Conservation (phyloP, 2,329 filamentous ascomycete species). For the Nemania sp. region DNA sequence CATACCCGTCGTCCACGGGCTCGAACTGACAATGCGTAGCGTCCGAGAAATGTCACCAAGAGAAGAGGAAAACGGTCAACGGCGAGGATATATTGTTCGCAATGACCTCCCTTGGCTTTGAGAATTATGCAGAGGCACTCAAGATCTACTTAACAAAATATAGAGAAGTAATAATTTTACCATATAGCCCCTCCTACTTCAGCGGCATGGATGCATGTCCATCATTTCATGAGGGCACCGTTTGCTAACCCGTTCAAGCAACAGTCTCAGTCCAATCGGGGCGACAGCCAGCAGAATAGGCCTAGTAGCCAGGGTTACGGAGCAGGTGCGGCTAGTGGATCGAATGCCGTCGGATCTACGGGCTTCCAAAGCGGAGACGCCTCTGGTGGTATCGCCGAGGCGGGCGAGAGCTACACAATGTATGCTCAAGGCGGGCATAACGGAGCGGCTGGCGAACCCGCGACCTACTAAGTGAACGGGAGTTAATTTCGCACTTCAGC, state of each 20-base stretch:
- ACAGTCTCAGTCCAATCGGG: conserved; percentile 84
- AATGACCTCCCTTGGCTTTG: conserved; percentile 98
- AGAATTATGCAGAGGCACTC: conserved; percentile 97
- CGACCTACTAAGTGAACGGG: conserved; percentile 59
- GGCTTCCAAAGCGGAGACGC: conserved; percentile 61
- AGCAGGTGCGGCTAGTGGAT: conserved; percentile 55
- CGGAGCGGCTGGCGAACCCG: conserved; percentile 63
- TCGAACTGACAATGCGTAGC: conserved; percentile 66
- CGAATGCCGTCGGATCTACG: conserved; percentile 56
- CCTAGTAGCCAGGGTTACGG: conserved; percentile 67
- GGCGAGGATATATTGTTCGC: conserved; percentile 98
- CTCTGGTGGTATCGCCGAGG: conserved; percentile 58
- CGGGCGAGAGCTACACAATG: conserved; percentile 62
- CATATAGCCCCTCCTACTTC: conserved; percentile 22
- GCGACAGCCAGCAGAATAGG: conserved; percentile 64
- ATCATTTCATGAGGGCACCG: conserved; percentile 1
- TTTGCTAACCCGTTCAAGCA: conserved; percentile 53
- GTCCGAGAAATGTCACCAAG: conserved; percentile 98
- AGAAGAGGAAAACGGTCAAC: conserved; percentile 99
- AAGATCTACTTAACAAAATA: conserved; percentile 99
- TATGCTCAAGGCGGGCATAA: conserved; percentile 70
- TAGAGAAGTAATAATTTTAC: conserved; percentile 80
- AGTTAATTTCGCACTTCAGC: conserved; percentile 27
- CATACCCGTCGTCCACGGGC: conserved; percentile 21
- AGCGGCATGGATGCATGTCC: conserved; percentile 23